These are phyloP conservation scores for Eucalyptus melliodora DNA, from an alignment of 345 rosid species.

Conservation along the genomic window DNA sequence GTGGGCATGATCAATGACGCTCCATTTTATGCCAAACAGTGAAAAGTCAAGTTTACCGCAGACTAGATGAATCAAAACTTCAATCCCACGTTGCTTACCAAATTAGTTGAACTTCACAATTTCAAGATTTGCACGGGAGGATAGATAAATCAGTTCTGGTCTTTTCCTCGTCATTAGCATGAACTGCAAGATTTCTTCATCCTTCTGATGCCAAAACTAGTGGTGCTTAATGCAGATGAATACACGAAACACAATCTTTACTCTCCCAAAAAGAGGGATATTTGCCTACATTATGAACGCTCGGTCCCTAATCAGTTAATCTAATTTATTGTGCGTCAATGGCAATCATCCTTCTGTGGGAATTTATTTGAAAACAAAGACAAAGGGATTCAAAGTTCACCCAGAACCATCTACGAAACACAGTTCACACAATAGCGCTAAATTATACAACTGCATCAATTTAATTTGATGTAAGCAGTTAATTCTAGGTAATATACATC, in stretches of 20 bases:
- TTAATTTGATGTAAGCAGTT: background rate
- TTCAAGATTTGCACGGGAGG: background rate
- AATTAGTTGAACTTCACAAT: background rate
- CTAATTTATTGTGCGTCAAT: background rate
- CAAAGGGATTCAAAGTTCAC: background rate
- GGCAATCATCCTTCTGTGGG: background rate
- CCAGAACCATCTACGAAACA: background rate
- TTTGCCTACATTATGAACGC: background rate
- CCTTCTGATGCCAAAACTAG: background rate
- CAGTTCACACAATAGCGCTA: background rate
- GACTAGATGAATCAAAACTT: background rate
- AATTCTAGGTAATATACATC: background rate
- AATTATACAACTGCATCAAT: background rate
- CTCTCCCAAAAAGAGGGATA: background rate
- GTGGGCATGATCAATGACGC: background rate
- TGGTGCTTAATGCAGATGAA: background rate
- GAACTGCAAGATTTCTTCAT: background rate
- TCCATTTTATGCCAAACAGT: background rate
- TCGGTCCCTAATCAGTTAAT: background rate
- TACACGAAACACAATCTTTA: background rate
- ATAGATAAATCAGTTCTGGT: background rate
- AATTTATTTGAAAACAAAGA: background rate
- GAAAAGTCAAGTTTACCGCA: background rate
- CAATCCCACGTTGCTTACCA: background rate
- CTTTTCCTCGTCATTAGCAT: background rate